phyloP scores from a whole-genome alignment of 225 moss, liverwort and hornwort genomes.

The Rhytidiadelphus loreus region DNA sequence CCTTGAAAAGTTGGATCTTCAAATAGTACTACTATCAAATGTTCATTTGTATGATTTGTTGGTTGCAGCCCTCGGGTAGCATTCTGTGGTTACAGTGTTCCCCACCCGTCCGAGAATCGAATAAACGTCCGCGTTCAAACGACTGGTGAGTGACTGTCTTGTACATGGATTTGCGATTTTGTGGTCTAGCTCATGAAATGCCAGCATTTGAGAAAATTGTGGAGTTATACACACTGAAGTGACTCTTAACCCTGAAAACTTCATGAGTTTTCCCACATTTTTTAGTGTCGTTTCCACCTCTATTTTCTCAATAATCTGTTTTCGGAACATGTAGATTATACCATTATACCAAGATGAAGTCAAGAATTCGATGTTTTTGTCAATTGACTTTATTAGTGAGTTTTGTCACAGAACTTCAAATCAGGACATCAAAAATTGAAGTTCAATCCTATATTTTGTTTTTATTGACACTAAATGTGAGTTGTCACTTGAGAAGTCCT shows the following conservation, averaged over 20 bases:
- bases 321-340: too few relatives aligned
- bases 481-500: neutral
- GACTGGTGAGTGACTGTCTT: slow-evolving; percentile 37
- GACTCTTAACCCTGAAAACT: neutral
- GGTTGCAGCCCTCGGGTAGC: slow-evolving; percentile 71
- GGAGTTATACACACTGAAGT: neutral
- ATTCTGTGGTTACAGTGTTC: slow-evolving; percentile 84
- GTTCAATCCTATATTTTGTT: neutral
- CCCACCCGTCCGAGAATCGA: slow-evolving; percentile 86
- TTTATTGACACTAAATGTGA: neutral
- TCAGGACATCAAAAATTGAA: neutral
- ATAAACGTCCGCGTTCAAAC: slow-evolving; percentile 89
- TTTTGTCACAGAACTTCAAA: neutral
- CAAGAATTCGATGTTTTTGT: neutral
- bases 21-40: neutral
- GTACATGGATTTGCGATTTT: neutral
- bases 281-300: neutral
- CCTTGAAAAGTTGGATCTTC: neutral
- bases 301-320: neutral
- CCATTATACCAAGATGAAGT: neutral
- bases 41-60: neutral
- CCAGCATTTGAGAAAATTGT: neutral
- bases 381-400: neutral
- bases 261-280: neutral
- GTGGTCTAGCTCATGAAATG: neutral